Percentiles rank a stretch among this genome's conserved stretches.
Conservation (phyloP, 2,329 filamentous ascomycete species). For the Xylariaceae sp. region DNA sequence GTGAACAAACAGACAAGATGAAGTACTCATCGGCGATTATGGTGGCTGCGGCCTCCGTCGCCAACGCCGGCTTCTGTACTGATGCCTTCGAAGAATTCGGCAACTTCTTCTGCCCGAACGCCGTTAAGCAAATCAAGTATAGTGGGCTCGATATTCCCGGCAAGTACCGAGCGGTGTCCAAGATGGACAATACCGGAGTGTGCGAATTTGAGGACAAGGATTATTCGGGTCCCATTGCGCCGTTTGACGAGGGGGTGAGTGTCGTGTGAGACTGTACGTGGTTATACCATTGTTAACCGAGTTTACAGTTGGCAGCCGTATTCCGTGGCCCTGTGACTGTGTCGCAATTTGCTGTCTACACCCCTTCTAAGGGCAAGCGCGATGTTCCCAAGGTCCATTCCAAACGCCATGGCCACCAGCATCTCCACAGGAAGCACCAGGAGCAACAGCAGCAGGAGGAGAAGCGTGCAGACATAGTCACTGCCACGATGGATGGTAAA, state of each 20-base stretch:
- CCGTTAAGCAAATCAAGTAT: constrained; percentile 69
- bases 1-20: constrained; percentile 22
- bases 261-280: background rate
- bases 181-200: constrained; percentile 57
- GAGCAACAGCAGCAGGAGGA: constrained; percentile 42
- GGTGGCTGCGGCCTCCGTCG: constrained; percentile 32
- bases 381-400: constrained; percentile 35
- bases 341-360: constrained; percentile 71
- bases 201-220: constrained; percentile 56
- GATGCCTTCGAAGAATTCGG: constrained; percentile 31
- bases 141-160: constrained; percentile 61
- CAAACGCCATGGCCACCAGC: constrained; percentile 52
- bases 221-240: constrained; percentile 65
- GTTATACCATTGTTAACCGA: constrained; percentile 13
- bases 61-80: constrained; percentile 29
- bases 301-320: constrained; percentile 66
- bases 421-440: constrained; percentile 50
- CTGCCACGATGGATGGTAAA: constrained; percentile 61
- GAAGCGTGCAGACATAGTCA: constrained; percentile 56
- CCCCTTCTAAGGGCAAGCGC: constrained; percentile 49
- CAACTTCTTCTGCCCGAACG: constrained; percentile 34
- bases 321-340: constrained; percentile 71
- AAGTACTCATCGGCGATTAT: constrained; percentile 31
- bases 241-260: constrained; percentile 71
- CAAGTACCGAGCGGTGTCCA: constrained; percentile 64